Evolutionary conservation across 805 yeast species (phyloP).

Genomic region (Candida patagonica): DNA sequence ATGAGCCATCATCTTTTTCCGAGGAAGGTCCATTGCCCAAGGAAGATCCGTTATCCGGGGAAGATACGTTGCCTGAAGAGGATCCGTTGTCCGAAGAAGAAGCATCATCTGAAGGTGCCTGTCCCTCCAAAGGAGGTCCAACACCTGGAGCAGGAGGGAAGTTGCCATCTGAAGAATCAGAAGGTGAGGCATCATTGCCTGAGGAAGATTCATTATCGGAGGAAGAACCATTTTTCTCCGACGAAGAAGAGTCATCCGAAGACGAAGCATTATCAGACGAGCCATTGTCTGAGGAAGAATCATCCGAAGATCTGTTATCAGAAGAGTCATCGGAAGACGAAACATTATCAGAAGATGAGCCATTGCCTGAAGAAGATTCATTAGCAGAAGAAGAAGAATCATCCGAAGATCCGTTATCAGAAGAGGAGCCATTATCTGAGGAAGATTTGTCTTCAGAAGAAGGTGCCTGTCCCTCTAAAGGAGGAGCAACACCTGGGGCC

Average conservation of each 20-base stretch:
- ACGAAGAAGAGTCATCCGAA: background rate
- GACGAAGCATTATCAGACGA: background rate
- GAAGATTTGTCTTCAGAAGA: too few relatives aligned
- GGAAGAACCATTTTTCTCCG: background rate
- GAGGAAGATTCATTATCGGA: background rate
- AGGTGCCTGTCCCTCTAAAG: slow-evolving; percentile 5
- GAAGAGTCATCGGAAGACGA: background rate
- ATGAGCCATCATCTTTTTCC: background rate
- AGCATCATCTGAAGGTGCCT: too few relatives aligned
- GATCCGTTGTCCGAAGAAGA: background rate
- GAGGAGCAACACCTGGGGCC: slow-evolving; percentile 2
- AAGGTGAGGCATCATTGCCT: too few relatives aligned
- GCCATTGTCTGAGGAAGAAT: slow-evolving; percentile 4
- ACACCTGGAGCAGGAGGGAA: slow-evolving; percentile 1
- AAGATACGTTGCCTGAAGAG: background rate
- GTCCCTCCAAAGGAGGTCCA: background rate
- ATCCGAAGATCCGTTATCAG: too few relatives aligned
- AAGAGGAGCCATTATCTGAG: slow-evolving; percentile 2
- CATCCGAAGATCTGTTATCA: background rate
- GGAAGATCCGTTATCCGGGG: background rate
- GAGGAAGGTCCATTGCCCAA: background rate
- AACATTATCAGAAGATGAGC: background rate
- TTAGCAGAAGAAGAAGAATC: background rate
- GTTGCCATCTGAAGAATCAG: slow-evolving; percentile 3
- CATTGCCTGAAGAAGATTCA: background rate